A percentile compares a stretch with the other conserved stretches of the same genome.
Conservation (phyloP, 139 green algal species). For the Gonium pectorale region DNA sequence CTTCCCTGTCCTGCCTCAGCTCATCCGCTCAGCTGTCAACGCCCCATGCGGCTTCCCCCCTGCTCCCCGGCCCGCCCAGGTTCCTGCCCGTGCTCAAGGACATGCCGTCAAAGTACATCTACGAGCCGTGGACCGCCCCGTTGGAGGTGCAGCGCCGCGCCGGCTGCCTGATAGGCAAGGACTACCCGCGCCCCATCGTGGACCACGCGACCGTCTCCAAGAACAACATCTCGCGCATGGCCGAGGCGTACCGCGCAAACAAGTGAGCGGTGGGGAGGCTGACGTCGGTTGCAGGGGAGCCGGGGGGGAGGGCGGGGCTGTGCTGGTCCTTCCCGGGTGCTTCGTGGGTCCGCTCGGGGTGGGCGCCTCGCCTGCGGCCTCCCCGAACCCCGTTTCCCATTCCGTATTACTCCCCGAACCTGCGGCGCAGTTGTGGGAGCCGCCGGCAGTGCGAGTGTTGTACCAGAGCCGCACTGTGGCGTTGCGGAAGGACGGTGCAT, state of each 20-base stretch:
- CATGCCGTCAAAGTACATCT: conserved; percentile 95
- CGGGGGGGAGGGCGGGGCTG: background rate
- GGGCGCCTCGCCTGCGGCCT: background rate
- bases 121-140: conserved; percentile 91
- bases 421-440: too few species aligned
- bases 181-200: conserved; percentile 94
- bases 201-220: conserved; percentile 82
- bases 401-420: background rate
- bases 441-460: too few species aligned
- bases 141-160: conserved; percentile 87
- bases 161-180: conserved; percentile 89
- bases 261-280: conserved; percentile 24
- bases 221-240: conserved; percentile 81
- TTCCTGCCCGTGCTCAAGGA: conserved; percentile 93
- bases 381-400: background rate
- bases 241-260: conserved; percentile 54
- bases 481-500: background rate
- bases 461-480: background rate
- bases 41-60: too few species aligned
- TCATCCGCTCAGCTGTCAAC: too few species aligned
- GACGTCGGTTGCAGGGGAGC: background rate
- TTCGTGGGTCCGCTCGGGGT: too few species aligned
- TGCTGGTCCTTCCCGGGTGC: background rate
- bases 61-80: conserved; percentile 60
- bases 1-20: too few species aligned